Evolutionary conservation across 2,329 filamentous ascomycete genomes (phyloP).

Genomic region (Didymella arachidicola): DNA sequence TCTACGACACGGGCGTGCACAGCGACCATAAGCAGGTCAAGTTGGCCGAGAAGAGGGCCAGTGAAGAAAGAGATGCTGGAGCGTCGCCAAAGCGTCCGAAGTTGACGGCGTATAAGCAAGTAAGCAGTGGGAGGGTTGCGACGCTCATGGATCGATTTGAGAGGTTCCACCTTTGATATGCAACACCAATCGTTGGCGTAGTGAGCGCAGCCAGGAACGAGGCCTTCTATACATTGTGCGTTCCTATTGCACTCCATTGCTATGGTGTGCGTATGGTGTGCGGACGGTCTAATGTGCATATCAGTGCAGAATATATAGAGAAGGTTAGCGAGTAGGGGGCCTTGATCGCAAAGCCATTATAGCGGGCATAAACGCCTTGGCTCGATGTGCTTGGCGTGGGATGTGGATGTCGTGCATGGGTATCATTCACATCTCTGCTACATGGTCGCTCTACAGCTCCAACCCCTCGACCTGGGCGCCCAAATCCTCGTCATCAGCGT

Average conservation of each 20-base stretch:
- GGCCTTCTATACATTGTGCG: too few species aligned
- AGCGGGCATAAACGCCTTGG: too few species aligned
- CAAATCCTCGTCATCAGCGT: slow-evolving; percentile 32
- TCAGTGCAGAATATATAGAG: too few species aligned
- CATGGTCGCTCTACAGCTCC: not conserved
- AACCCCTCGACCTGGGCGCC: not conserved
- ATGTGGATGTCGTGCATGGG: not conserved
- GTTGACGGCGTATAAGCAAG: slow-evolving; percentile 5
- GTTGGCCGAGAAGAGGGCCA: slow-evolving; percentile 7
- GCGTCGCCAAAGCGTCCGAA: slow-evolving; percentile 4
- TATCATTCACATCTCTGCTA: not conserved
- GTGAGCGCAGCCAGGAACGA: too few species aligned
- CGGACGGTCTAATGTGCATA: too few species aligned
- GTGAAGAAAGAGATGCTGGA: not conserved
- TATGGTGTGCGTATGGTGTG: too few species aligned
- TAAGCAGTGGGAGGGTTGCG: slow-evolving; percentile 14
- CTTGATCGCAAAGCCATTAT: too few species aligned
- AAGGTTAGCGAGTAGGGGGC: too few species aligned
- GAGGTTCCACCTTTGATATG: slow-evolving; percentile 9
- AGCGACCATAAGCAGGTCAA: not conserved
- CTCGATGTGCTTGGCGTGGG: too few species aligned
- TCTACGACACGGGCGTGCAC: not conserved
- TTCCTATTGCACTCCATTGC: too few species aligned
- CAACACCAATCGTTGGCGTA: too few species aligned
- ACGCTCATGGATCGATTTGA: slow-evolving; percentile 17